Conservation (phyloP, 805 yeast genomes). For the Monosporozyma siamensis region DNA sequence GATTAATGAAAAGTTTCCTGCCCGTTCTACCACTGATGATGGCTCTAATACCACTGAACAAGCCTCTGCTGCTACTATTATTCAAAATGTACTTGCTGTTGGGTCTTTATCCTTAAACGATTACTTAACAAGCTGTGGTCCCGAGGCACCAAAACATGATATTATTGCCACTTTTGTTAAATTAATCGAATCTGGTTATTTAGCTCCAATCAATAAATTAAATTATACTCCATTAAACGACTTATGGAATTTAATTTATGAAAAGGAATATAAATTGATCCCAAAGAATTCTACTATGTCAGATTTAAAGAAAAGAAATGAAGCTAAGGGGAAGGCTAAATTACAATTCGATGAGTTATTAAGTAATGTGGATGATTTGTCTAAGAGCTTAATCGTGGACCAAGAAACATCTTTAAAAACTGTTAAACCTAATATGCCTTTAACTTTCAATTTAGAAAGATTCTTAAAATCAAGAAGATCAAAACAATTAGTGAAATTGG, state of each 20-base stretch:
- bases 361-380: constrained; percentile 22
- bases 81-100: constrained; percentile 58
- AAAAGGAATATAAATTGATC: constrained; percentile 31
- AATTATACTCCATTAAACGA: constrained; percentile 32
- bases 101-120: constrained; percentile 59
- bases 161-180: constrained; percentile 34
- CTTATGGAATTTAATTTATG: constrained; percentile 34
- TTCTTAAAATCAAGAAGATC: constrained; percentile 61
- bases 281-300: constrained; percentile 37
- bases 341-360: constrained; percentile 31
- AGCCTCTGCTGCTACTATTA: constrained; percentile 34
- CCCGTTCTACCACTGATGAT: not conserved
- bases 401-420: constrained; percentile 31
- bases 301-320: constrained; percentile 47
- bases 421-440: constrained; percentile 41
- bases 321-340: constrained; percentile 47
- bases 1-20: constrained; percentile 34
- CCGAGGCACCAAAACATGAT: constrained; percentile 12
- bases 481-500: constrained; percentile 51
- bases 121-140: constrained; percentile 26
- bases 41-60: constrained; percentile 6
- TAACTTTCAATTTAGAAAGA: constrained; percentile 56
- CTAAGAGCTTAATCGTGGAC: constrained; percentile 26
- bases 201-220: constrained; percentile 38
- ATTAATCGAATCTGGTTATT: constrained; percentile 41